Evolutionary conservation across 2,329 filamentous ascomycete genomes (phyloP).

Genomic region (Penicillium sp.): DNA sequence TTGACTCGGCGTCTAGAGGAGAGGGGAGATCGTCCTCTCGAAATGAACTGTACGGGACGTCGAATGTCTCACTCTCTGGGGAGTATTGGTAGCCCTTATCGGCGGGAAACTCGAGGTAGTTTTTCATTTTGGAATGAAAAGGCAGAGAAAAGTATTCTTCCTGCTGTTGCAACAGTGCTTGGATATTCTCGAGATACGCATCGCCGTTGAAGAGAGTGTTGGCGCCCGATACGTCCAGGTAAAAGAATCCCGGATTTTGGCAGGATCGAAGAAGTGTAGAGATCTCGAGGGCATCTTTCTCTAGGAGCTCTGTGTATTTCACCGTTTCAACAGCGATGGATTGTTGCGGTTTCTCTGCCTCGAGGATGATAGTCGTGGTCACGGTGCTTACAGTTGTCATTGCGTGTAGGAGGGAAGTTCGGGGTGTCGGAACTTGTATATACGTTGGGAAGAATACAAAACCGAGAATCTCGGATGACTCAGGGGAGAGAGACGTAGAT

Average conservation of each 20-base stretch:
- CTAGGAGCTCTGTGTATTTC: neutral
- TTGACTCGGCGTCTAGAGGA: neutral
- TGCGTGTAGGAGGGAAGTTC: too few species aligned
- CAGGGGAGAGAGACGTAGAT: neutral
- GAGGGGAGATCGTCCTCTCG: neutral
- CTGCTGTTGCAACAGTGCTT: neutral
- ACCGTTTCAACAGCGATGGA: neutral
- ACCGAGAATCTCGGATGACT: neutral
- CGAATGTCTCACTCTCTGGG: neutral
- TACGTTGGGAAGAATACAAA: neutral
- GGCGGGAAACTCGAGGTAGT: neutral
- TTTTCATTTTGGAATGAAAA: neutral
- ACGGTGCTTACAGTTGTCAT: conserved; percentile 4
- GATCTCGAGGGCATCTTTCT: conserved; percentile 1
- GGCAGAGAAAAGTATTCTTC: neutral
- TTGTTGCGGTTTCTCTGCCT: conserved; percentile 1
- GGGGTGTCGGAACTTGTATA: neutral
- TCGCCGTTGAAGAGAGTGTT: neutral
- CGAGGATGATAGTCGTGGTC: neutral
- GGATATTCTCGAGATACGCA: neutral
- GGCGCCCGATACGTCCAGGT: neutral
- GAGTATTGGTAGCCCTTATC: neutral
- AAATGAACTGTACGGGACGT: neutral
- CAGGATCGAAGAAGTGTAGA: conserved; percentile 4
- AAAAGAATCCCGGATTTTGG: conserved; percentile 1